Evolutionary conservation across 441 rosid species (phyloP).

Genomic region (Sinapis alba): DNA sequence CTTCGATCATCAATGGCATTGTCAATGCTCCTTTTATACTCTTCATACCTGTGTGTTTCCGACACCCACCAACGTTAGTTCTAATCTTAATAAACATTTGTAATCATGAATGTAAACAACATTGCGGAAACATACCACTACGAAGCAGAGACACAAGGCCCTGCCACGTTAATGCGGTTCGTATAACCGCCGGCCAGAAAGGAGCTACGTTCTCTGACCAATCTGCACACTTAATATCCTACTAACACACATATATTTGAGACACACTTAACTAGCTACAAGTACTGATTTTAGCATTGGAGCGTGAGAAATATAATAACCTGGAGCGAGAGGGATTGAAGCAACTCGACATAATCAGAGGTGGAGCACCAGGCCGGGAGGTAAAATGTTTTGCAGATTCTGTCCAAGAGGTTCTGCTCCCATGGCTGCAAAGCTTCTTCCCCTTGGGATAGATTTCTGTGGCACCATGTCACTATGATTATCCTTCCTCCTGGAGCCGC

Average conservation of each 20-base stretch:
- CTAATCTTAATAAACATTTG: background rate
- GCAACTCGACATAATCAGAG: conserved; percentile 67
- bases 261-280: background rate
- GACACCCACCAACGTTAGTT: background rate
- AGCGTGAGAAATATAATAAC: conserved; percentile 36
- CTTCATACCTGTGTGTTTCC: conserved; percentile 55
- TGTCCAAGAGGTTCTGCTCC: conserved; percentile 68
- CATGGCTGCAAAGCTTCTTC: conserved; percentile 71
- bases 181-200: conserved; percentile 91
- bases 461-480: conserved; percentile 93
- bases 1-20: conserved; percentile 91
- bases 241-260: conserved; percentile 7
- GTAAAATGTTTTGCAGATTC: conserved; percentile 71
- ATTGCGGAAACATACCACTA: conserved; percentile 49
- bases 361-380: conserved; percentile 94
- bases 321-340: conserved; percentile 59
- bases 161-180: conserved; percentile 80
- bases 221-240: conserved; percentile 83
- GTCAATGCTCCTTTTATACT: conserved; percentile 82
- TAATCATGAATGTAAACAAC: background rate
- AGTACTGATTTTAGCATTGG: background rate
- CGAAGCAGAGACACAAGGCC: conserved; percentile 70
- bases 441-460: conserved; percentile 61
- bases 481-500: conserved; percentile 87
- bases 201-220: conserved; percentile 88